Evolutionary conservation across 352 stramenopile genomes (phyloP), one percentile per base, ranked within the genome.

Genomic region (Phytophthora cajani): DNA sequence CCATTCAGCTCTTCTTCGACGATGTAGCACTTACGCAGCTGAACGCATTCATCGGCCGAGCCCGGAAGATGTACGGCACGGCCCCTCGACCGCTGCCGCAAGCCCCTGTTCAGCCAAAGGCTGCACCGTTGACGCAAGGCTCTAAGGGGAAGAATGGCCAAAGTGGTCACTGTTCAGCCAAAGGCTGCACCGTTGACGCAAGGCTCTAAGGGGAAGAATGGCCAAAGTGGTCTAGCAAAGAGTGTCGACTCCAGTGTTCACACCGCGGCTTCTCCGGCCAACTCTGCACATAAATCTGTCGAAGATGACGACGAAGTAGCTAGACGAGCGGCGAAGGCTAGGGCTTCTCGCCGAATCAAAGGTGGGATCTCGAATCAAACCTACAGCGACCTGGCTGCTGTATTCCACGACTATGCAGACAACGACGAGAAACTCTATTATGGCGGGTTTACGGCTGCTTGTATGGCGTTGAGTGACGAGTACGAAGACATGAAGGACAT

Each of bases 1-100:
- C 88, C 17, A 93, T 95, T 42, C 78, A 92, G 62, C 75, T 95
- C 36, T 95, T 95, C 71, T 95, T 95, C 60, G 88, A 95, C 69
- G 88, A 95, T 61, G 85, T 95, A 27, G 84, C 88, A 21, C 76
- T 88, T 30, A 91, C 84, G 23, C 88, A 95, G 54, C 75, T 95
- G 14, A 95, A 93, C 64, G 88, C 88, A 12, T 95, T 95, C 61
- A 91, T 95, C 57, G 77, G 75, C 11, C 85, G 86, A 19, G 77
- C 84, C 1, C 72, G 74, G 9, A 91, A 92, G 65, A 65, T 89
- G 1, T 80, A 94, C 53, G 75, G 72, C 14, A 64, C 74, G 10
- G 25, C 61, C 1, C 53, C 77, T 46, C 72, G 77, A 11, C 11
- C 53, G 27, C 55, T 65, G 6, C 17, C 40, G 12, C 58, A 74